Evolutionary conservation across 495 filamentous ascomycete genomes (phyloP).

Genomic region (Aspergillus sparsus): DNA sequence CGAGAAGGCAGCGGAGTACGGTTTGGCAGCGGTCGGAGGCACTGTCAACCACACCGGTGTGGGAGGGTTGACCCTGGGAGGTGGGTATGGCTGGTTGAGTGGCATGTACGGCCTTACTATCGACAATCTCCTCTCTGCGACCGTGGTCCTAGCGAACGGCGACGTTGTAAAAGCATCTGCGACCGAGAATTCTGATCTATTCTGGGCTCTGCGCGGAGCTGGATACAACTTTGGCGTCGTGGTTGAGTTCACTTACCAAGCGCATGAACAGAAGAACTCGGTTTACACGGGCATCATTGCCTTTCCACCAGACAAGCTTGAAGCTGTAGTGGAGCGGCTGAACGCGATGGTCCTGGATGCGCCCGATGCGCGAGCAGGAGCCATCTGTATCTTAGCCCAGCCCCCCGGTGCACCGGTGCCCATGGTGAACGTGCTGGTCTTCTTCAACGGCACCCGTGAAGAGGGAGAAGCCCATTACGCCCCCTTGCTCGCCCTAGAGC

Average conservation of each 20-base stretch:
- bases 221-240: constrained; percentile 44
- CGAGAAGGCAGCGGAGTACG: constrained; percentile 15
- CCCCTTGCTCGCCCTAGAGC: constrained; percentile 36
- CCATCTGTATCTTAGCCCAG: constrained; percentile 41
- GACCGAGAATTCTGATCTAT: constrained; percentile 40
- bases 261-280: constrained; percentile 30
- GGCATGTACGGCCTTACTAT: constrained; percentile 46
- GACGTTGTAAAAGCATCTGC: constrained; percentile 32
- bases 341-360: constrained; percentile 33
- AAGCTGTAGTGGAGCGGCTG: constrained; percentile 32
- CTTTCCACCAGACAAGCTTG: constrained; percentile 41
- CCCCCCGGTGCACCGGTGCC: constrained; percentile 36
- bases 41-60: constrained; percentile 57
- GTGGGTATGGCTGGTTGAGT: constrained; percentile 53
- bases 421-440: constrained; percentile 44
- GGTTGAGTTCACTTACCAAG: constrained; percentile 41
- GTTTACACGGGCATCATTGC: constrained; percentile 47
- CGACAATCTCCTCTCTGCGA: constrained; percentile 46
- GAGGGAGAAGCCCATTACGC: constrained; percentile 43
- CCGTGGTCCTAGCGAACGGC: constrained; percentile 50
- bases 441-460: constrained; percentile 53
- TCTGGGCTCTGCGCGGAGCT: constrained; percentile 46
- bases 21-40: constrained; percentile 55
- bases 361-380: constrained; percentile 37
- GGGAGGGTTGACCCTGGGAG: constrained; percentile 54